Percentiles rank a stretch among this genome's conserved stretches.
phyloP scores from a whole-genome alignment of 345 rosid species.

The Durio zibethinus region DNA sequence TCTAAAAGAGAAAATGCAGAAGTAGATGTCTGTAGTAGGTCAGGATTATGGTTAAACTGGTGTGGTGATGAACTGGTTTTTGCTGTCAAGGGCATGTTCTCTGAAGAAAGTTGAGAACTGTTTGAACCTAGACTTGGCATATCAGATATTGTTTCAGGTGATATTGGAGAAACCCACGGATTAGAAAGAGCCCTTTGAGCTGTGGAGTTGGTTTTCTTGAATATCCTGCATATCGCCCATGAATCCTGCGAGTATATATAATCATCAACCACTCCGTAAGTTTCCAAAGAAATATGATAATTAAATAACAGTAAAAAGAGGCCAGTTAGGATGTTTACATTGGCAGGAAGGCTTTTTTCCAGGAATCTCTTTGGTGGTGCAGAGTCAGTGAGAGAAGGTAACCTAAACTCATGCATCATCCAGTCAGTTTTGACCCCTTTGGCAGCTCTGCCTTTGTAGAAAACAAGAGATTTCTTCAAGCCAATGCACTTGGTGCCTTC shows the following conservation, averaged over 20 bases:
- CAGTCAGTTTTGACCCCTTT: conserved; percentile 91
- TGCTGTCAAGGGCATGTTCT: conserved; percentile 23
- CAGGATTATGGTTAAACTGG: conserved; percentile 34
- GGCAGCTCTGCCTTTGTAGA: conserved; percentile 86
- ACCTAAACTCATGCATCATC: conserved; percentile 98
- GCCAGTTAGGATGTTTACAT: conserved; percentile 33
- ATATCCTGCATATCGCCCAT: conserved; percentile 94
- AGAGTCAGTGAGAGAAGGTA: conserved; percentile 61
- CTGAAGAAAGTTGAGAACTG: conserved; percentile 29
- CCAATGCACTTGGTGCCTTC: conserved; percentile 77
- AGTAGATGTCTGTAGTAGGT: conserved; percentile 22
- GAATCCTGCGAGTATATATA: conserved; percentile 56
- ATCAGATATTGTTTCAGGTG: conserved; percentile 36
- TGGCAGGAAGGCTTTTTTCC: conserved; percentile 54
- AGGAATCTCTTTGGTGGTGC: conserved; percentile 40
- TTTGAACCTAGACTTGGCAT: conserved; percentile 26
- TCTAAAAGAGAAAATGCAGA: conserved; percentile 36
- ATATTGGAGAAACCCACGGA: conserved; percentile 56
- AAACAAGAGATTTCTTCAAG: conserved; percentile 85
- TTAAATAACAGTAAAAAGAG: background rate
- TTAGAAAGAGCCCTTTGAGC: conserved; percentile 71
- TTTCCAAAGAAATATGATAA: background rate
- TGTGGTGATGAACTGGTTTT: conserved; percentile 22
- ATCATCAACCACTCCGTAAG: background rate
- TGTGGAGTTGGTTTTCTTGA: conserved; percentile 75